Base-by-base conservation (phyloP, 768 basidiomycete species). In the Auricularia sp. region DNA sequence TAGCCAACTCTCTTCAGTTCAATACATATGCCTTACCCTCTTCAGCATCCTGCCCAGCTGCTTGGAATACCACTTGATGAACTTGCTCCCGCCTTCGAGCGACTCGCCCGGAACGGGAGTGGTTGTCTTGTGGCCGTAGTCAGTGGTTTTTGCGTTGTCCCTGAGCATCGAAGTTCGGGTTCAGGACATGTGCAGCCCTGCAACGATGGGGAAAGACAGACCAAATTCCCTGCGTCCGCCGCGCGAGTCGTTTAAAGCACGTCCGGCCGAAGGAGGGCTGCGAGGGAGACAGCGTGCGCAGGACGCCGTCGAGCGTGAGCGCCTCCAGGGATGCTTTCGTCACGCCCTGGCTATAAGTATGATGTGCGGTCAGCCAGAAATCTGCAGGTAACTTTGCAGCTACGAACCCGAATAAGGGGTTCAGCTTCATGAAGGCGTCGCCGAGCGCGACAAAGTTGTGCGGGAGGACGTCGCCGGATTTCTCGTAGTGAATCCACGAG, bases 391-490 rank as follows among this genome's bases (percentile, higher is more conserved):
- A 10, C 24, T 7, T 10, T 6, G 14, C 14, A 14, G 29, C 29
- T 29, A 35, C 56, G 24, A 21, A 70, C 69, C 68, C 71, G 64
- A 59, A 66, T 2, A 67, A 51, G 7, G 72, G 73, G 54, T 72
- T 71, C 11, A 73, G 24, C 35, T 51, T 51, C 74, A 76, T 73
- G 8, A 74, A 69, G 35, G 74, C 72, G 62, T 77, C 77, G 18
- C 76, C 77, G 18, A 77, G 10, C 1, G 75, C 76, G 47, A 76
- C 66, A 51, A 70, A 77, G 64, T 77, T 77, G 11, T 65, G 63
- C 0, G 77, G 77, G 11, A 77, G 64, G 4, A 33, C 29, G 39
- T 72, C 68, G 14, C 44, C 62, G 4, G 67, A 71, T 24, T 51
- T 51, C 47, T 76, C 71, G 61, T 76, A 77, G n/a, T 64, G 69